Conservation (phyloP, 2,329 filamentous ascomycete species). For the Daldinia sp. region DNA sequence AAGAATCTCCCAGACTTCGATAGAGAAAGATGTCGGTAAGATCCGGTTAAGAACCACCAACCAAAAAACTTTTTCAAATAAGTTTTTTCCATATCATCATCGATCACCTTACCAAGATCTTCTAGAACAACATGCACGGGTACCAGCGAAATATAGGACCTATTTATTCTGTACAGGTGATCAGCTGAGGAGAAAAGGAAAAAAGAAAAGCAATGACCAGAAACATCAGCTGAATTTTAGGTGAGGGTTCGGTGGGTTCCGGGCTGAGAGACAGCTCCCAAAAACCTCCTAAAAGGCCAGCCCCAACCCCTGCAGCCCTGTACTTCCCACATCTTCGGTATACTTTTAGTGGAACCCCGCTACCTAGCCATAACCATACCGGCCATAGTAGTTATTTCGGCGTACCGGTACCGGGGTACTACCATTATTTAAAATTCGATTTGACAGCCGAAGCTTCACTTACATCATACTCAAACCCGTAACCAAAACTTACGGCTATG, state of each 20-base stretch:
- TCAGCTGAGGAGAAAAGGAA: constrained; percentile 25
- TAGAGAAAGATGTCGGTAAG: constrained; percentile 21
- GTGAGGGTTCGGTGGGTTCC: constrained; percentile 38
- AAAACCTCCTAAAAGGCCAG: constrained; percentile 3
- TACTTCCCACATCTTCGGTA: constrained; percentile 32
- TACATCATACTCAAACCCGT: constrained; percentile 39
- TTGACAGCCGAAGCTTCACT: constrained; percentile 40
- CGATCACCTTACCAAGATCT: constrained; percentile 7
- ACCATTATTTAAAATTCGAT: constrained; percentile 32
- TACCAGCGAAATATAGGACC: background rate
- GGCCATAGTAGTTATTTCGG: constrained; percentile 4
- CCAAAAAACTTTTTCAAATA: constrained; percentile 10
- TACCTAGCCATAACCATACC: background rate
- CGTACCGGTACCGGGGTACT: constrained; percentile 26
- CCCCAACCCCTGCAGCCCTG: constrained; percentile 9
- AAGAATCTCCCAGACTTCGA: constrained; percentile 6
- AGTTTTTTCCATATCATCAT: constrained; percentile 12
- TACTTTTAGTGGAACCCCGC: constrained; percentile 37
- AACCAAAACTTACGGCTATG: constrained; percentile 11
- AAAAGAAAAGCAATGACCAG: constrained; percentile 20
- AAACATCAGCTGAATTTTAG: constrained; percentile 37
- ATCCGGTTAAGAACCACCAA: constrained; percentile 25
- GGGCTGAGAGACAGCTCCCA: constrained; percentile 20
- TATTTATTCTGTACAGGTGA: constrained; percentile 2
- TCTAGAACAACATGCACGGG: constrained; percentile 22